Evolutionary conservation across 1,284 basidiomycete species (phyloP).

Genomic region (Leucoagaricus sp.): DNA sequence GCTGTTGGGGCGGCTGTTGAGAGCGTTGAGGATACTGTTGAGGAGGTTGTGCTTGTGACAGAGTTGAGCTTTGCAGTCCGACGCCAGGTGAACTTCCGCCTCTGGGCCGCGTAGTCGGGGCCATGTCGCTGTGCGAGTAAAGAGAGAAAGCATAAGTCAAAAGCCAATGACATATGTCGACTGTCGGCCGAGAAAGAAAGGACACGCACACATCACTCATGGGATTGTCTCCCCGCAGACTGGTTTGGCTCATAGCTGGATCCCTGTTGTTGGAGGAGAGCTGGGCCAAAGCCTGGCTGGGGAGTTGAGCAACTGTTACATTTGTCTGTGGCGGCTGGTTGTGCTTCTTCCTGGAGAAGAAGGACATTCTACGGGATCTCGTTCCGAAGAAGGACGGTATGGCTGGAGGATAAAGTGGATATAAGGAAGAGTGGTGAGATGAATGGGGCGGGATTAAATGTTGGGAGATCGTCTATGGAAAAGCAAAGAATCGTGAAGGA

Average conservation of each 20-base stretch:
- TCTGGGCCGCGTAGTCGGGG: neutral
- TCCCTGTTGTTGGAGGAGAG: slow-evolving; percentile 41
- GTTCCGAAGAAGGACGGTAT: slow-evolving; percentile 37
- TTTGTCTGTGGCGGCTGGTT: slow-evolving; percentile 34
- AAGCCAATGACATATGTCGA: slow-evolving; percentile 10
- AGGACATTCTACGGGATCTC: slow-evolving; percentile 79
- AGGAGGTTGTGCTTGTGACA: slow-evolving; percentile 11
- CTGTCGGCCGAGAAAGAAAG: neutral
- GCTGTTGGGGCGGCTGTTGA: slow-evolving; percentile 27
- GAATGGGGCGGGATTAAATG: neutral
- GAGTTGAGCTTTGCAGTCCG: slow-evolving; percentile 12
- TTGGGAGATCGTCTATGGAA: slow-evolving; percentile 5
- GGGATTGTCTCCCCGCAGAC: slow-evolving; percentile 32
- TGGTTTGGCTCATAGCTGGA: slow-evolving; percentile 26
- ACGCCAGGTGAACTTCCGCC: slow-evolving; percentile 11
- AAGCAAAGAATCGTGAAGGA: slow-evolving; percentile 9
- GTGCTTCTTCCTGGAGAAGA: slow-evolving; percentile 85
- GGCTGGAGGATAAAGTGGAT: slow-evolving; percentile 25
- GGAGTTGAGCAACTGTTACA: slow-evolving; percentile 59
- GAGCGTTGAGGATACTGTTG: slow-evolving; percentile 19
- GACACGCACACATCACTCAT: slow-evolving; percentile 42
- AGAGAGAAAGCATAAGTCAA: slow-evolving; percentile 10
- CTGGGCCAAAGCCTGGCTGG: slow-evolving; percentile 66
- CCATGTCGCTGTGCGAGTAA: slow-evolving; percentile 4
- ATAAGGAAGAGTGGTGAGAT: neutral